Evolutionary conservation across 2,329 filamentous ascomycete species (phyloP), one percentile per base, ranked within the genome.

Genomic region (Fusarium sp.): DNA sequence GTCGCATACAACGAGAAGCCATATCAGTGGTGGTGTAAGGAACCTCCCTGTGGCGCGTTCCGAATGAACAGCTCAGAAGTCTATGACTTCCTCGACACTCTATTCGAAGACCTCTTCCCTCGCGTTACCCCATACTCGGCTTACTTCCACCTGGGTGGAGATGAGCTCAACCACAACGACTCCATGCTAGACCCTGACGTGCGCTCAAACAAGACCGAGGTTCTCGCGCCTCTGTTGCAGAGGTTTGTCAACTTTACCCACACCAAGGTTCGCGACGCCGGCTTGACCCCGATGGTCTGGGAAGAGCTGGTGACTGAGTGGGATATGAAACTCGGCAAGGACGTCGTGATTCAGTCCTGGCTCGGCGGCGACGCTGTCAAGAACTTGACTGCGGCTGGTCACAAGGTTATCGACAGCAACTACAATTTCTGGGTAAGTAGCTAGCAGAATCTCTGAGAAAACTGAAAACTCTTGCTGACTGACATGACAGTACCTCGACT

Each of bases 121-220:
- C 83, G 91, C 26, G 75, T 93, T 10, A 78, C 80, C 8, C 87
- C 88, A 0, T 92, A 91, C 74, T 83, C 89, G 3, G 79, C 86
- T 7, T 86, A 94, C 77, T 96, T 94, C 80, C 92, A 96, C 77
- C 91, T 91, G 1, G 93, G 93, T 40, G 93, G 93, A 51, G 93
- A 96, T 70, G 93, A 96, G 79, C 87, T 96, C 60, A 94, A 95
- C 75, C 82, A 81, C 60, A 89, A 93, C 69, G 75, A 79, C 22
- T 82, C 80, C 71, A 80, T 80, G 36, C 83, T 94, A 10, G 92
- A 96, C 72, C 85, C 88, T 5, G 90, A 86, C 1, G 87, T 96
- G 34, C 75, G 81, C 6, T 90, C 88, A 29, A 92, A 90, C 72
- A 79, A 87, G 50, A 79, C 82, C 0, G 75, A 79, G 1, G 83